These are phyloP conservation scores for Talaromyces sp. DNA, from an alignment of 2,329 filamentous ascomycete genomes.

Conservation along the genomic window DNA sequence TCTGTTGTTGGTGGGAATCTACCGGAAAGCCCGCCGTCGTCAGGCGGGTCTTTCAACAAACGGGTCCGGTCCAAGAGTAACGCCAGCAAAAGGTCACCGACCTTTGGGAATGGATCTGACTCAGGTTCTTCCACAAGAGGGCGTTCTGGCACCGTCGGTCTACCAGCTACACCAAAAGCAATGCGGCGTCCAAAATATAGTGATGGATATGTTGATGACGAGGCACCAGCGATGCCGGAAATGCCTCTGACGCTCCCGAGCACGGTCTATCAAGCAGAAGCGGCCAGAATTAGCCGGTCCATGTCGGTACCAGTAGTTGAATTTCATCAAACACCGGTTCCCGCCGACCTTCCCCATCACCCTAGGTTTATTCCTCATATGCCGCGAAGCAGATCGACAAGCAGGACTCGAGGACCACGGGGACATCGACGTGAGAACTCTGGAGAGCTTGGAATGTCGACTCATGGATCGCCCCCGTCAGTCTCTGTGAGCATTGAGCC, in stretches of 20 bases:
- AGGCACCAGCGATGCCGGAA: conserved; percentile 53
- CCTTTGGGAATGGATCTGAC: conserved; percentile 38
- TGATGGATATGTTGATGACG: conserved; percentile 41
- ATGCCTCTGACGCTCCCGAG: conserved; percentile 48
- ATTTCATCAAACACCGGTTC: conserved; percentile 24
- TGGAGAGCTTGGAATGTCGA: conserved; percentile 23
- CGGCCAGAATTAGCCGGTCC: conserved; percentile 35
- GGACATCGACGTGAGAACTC: conserved; percentile 33
- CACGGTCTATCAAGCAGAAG: conserved; percentile 37
- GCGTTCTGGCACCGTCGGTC: conserved; percentile 59
- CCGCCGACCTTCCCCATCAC: conserved; percentile 37
- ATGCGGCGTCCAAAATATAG: conserved; percentile 77
- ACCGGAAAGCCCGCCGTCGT: conserved; percentile 44
- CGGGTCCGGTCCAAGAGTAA: conserved; percentile 31
- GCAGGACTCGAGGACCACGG: conserved; percentile 29
- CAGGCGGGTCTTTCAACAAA: conserved; percentile 29
- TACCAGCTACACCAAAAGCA: conserved; percentile 87
- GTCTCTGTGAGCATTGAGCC: conserved; percentile 55
- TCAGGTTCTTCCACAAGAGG: conserved; percentile 38
- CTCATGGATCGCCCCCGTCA: conserved; percentile 32
- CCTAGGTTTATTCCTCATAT: conserved; percentile 40
- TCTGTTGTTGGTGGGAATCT: conserved; percentile 30
- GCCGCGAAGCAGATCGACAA: conserved; percentile 41
- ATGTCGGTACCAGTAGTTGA: conserved; percentile 39
- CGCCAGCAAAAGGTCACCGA: conserved; percentile 38